phyloP scores from a whole-genome alignment of 495 filamentous ascomycete species.

The Cudoniella acicularis region DNA sequence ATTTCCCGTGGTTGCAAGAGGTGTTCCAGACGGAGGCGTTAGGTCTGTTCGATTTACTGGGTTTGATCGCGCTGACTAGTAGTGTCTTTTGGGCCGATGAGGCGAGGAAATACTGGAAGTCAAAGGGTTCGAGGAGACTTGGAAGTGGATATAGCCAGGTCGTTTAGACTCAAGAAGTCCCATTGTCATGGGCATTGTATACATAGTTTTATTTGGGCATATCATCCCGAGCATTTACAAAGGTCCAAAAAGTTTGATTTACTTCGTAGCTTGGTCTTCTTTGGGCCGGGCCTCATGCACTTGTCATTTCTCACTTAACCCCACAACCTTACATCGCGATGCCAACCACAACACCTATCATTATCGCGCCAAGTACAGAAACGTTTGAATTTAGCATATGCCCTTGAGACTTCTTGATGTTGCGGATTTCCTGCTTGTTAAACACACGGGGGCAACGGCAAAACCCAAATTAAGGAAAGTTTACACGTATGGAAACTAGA shows the following conservation, averaged over 20 bases:
- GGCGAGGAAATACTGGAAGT: conserved; percentile 65
- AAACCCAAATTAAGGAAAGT: no score
- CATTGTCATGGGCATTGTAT: conserved; percentile 1
- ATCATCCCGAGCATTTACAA: background rate
- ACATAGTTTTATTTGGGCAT: no score
- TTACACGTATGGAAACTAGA: no score
- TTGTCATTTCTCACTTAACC: background rate
- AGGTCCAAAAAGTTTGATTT: background rate
- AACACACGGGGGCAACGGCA: no score
- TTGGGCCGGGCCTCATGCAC: background rate
- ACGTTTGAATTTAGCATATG: no score
- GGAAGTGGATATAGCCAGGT: conserved; percentile 28
- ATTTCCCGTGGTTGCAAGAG: conserved; percentile 86
- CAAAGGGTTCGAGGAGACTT: conserved; percentile 21
- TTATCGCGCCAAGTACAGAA: no score
- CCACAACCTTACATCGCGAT: no score
- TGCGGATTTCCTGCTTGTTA: no score
- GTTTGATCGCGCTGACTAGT: conserved; percentile 71
- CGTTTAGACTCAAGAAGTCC: conserved; percentile 15
- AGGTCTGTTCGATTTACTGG: conserved; percentile 63
- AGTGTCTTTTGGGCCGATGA: conserved; percentile 95
- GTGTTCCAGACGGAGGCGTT: conserved; percentile 95
- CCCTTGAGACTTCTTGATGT: no score
- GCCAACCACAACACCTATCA: no score
- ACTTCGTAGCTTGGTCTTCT: no score